Conservation (phyloP, 2,329 filamentous ascomycete species). For the Penicillium sumatraense region DNA sequence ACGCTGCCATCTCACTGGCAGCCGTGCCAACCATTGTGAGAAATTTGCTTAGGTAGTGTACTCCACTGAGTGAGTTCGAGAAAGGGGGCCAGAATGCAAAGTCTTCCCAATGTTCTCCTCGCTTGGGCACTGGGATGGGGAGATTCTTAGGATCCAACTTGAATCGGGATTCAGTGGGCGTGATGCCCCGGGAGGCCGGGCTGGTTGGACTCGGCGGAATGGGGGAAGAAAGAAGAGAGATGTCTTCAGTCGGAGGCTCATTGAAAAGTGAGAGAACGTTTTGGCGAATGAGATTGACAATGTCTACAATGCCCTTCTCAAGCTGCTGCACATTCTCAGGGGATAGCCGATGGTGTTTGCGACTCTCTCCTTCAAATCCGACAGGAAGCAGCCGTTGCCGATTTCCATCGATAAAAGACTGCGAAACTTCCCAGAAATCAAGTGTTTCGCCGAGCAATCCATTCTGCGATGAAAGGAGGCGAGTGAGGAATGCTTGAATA, state of each 20-base stretch:
- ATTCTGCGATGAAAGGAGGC: constrained; percentile 72
- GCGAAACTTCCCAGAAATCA: constrained; percentile 91
- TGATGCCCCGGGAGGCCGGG: constrained; percentile 59
- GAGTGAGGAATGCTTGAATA: constrained; percentile 73
- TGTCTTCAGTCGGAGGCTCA: constrained; percentile 86
- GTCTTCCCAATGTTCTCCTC: constrained; percentile 88
- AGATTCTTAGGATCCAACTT: constrained; percentile 78
- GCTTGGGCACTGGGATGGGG: constrained; percentile 75
- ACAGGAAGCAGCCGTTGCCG: constrained; percentile 78
- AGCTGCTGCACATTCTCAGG: constrained; percentile 71
- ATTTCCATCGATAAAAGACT: constrained; percentile 86
- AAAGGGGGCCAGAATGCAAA: constrained; percentile 95
- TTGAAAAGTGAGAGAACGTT: constrained; percentile 81
- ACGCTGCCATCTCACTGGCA: constrained; percentile 79
- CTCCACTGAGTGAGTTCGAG: constrained; percentile 89
- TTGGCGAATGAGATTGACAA: constrained; percentile 82
- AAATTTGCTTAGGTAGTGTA: constrained; percentile 84
- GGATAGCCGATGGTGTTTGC: constrained; percentile 78
- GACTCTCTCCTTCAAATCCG: constrained; percentile 81
- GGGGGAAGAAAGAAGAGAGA: constrained; percentile 85
- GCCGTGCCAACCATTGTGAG: constrained; percentile 82
- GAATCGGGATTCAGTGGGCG: constrained; percentile 72
- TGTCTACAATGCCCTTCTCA: constrained; percentile 76
- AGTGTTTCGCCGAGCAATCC: constrained; percentile 87
- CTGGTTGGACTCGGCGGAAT: constrained; percentile 68